phyloP scores from a whole-genome alignment of 1,139 yeast species.

The Arxiozyma telluris region DNA sequence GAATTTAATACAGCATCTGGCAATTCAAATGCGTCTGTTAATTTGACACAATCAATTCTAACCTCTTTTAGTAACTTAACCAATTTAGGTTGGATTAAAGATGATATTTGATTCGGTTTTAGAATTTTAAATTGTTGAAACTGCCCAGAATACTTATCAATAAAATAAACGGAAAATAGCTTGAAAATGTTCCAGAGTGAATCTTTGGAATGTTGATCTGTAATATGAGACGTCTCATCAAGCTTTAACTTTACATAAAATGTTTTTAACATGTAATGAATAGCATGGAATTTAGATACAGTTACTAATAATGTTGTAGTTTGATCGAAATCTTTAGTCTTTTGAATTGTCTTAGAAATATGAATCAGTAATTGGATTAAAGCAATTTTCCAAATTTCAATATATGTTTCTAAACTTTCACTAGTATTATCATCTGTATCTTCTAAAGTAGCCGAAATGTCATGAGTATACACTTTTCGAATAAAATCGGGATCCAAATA shows the following conservation, averaged over 20 bases:
- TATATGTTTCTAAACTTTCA: slow-evolving; percentile 30
- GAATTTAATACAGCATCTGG: slow-evolving; percentile 81
- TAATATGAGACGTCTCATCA: slow-evolving; percentile 19
- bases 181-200: slow-evolving; percentile 42
- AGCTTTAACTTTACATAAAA: slow-evolving; percentile 26
- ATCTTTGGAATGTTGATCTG: slow-evolving; percentile 30
- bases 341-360: slow-evolving; percentile 38
- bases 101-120: slow-evolving; percentile 38
- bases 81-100: slow-evolving; percentile 38
- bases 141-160: slow-evolving; percentile 68
- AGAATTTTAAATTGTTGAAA: slow-evolving; percentile 63
- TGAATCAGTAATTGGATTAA: slow-evolving; percentile 42
- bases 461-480: slow-evolving; percentile 16
- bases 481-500: slow-evolving; percentile 35
- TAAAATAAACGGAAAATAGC: slow-evolving; percentile 60
- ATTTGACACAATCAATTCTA: slow-evolving; percentile 67
- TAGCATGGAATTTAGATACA: slow-evolving; percentile 56
- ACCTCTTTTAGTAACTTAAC: slow-evolving; percentile 40
- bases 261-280: slow-evolving; percentile 38
- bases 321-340: slow-evolving; percentile 43
- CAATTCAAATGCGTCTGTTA: slow-evolving; percentile 84
- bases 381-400: slow-evolving; percentile 40
- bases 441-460: slow-evolving; percentile 32
- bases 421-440: slow-evolving; percentile 8
- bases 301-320: slow-evolving; percentile 52